Evolutionary conservation across 805 yeast genomes (phyloP), one percentile per base, ranked within the genome.

Genomic region (Myxozyma mucilagina): DNA sequence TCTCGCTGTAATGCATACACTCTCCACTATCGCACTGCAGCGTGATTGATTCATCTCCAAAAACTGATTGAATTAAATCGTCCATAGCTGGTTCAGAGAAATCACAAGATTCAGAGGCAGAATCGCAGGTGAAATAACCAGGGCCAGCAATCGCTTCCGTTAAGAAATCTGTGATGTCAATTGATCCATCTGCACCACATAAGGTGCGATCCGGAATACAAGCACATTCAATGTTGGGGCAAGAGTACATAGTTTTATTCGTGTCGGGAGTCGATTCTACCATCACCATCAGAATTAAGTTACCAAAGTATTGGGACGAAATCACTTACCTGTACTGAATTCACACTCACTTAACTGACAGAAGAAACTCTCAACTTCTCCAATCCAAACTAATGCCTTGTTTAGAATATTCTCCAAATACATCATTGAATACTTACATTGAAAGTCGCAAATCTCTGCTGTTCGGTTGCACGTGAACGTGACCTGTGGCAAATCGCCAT

Each of bases 31-130:
- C 75, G 75, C 99, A 94, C 48, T 82, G 79, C 57, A 94, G 77
- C 1, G 92, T 87, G 70, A 94, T 94, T 67, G 84, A 82, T 0
- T 93, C 89, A 72, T 94, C 99, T n/a, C 99, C 99, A 76, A 94
- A 94, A 1, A 94, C 96, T 7, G 90, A 85, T 60, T 84, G 80
- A 59, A 94, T 94, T 70, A 94, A 80, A 66, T 89, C 96, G 75
- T 94, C 89, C 97, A 94, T 93, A 57, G 94, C 86, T 48, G 99
- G 98, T 72, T 94, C 99, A 1, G 93, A 86, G 70, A 94, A 94
- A 50, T 79, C 79, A 76, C 99, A 94, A 49, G 79, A 75, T 45
- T 79, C 82, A 14, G 81, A 72, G 5, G 75, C 73, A 24, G 89
- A 73, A 72, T 90, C 89, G 76, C 99, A 94, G 3, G 84, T 76